Evolutionary conservation across 1,284 basidiomycete genomes (phyloP), one percentile per base, ranked within the genome.

Genomic region (Dichomitus squalens): DNA sequence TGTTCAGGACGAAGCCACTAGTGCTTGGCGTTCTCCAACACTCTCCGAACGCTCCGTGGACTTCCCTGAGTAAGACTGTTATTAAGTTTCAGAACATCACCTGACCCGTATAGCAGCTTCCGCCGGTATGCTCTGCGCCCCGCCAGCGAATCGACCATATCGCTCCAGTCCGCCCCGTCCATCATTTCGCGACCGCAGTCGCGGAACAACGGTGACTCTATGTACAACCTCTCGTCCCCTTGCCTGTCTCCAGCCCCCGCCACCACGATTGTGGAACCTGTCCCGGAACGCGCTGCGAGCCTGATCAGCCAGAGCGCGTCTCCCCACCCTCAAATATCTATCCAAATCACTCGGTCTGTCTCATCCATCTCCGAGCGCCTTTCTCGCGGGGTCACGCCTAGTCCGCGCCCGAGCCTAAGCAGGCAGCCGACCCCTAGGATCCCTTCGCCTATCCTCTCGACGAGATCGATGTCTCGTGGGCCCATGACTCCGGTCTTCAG

Each of bases 101-200:
- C 31, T 33, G 4, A 31, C 20, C 5, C n/a, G 0, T 36, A 18
- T n/a, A n/a, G 35, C 7, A 53, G 58, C 11, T 7, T 48, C 18
- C 49, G 54, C 14, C 49, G 41, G 7, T 39, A 51, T 38, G 36
- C 47, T 12, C 40, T 54, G 21, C 61, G 51, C 16, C 35, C 52
- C 3, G 47, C 56, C 25, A 60, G 61, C 61, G 58, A 63, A 20
- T 63, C 59, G 6, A 63, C 61, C 6, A 21, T 55, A 4, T 63
- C 61, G 4, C 49, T 63, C 7, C 58, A 48, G 12, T 57, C 58
- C 14, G 59, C 51, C 6, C 53, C 58, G 3, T 56, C 61, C 14
- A 53, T 52, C 1, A 16, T 58, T 12, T 54, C 58, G 1, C 23
- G 52, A 4, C 49, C 58, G 4, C 18, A 43, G 11, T 20, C 47